A percentile compares a stretch with the other conserved stretches of the same genome.
These are phyloP conservation scores for Phaseolus lunatus DNA, from an alignment of 306 rosid genomes.

Conservation along the genomic window DNA sequence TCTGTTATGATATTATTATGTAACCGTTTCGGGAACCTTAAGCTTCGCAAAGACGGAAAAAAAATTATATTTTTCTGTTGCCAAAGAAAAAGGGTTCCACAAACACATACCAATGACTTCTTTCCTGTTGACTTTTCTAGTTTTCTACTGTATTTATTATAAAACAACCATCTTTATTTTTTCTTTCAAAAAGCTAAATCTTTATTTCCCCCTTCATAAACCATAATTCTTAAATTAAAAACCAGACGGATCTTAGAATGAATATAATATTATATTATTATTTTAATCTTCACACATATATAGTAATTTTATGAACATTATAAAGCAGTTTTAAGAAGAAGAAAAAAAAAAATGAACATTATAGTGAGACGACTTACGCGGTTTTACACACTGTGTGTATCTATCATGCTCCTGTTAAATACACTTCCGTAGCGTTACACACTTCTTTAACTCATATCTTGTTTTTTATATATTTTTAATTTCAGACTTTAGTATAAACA, in stretches of 20 bases:
- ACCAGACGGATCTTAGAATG: not conserved
- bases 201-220: conserved; percentile 4
- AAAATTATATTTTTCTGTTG: not conserved
- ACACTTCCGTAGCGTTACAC: not conserved
- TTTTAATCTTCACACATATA: not conserved
- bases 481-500: not conserved
- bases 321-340: not conserved
- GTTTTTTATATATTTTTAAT: not conserved
- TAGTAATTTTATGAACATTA: not conserved
- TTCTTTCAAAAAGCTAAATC: not conserved
- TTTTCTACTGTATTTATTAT: not conserved
- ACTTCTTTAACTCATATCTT: not conserved
- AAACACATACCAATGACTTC: conserved; percentile 46
- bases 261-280: not conserved
- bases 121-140: conserved; percentile 59
- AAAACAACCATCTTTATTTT: not conserved
- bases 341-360: not conserved
- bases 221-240: not conserved
- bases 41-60: conserved; percentile 31
- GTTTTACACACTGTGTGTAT: not conserved
- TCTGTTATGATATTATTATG: conserved; percentile 48
- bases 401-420: not conserved
- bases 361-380: not conserved
- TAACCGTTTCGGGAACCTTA: conserved; percentile 57
- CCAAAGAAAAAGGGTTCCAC: conserved; percentile 42